Conservation (phyloP, 495 filamentous ascomycete genomes). For the Neurospora sp. region DNA sequence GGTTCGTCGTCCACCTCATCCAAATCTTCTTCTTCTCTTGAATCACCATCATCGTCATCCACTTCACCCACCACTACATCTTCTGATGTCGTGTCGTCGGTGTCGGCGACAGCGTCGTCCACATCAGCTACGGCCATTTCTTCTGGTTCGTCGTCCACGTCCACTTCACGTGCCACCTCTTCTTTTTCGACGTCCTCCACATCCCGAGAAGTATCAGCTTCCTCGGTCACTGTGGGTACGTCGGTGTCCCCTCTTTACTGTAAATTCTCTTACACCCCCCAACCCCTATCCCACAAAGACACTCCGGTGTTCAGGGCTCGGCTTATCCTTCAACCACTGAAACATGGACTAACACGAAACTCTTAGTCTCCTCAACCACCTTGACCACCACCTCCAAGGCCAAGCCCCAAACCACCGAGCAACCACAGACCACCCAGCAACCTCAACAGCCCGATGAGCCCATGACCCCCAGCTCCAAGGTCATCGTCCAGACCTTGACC, state of each 20-base stretch:
- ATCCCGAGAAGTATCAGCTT: conserved; percentile 7
- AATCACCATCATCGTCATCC: neutral
- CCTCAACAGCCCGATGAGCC: neutral
- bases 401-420: conserved; percentile 1
- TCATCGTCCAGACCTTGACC: conserved; percentile 19
- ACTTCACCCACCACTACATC: conserved; percentile 1
- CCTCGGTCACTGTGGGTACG: conserved; percentile 18
- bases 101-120: conserved; percentile 1
- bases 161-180: neutral
- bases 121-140: neutral
- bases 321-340: neutral
- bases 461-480: conserved; percentile 9
- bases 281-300: neutral
- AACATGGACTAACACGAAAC: neutral
- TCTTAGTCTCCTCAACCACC: conserved; percentile 1
- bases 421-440: conserved; percentile 2
- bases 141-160: conserved; percentile 1
- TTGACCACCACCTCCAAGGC: conserved; percentile 1
- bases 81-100: neutral
- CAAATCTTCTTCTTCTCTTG: neutral
- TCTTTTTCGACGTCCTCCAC: neutral
- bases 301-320: neutral
- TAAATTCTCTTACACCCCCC: neutral
- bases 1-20: neutral
- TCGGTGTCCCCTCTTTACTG: conserved; percentile 1